phyloP scores from a whole-genome alignment of 2,329 filamentous ascomycete genomes.

The Calcarisporium arbuscula region DNA sequence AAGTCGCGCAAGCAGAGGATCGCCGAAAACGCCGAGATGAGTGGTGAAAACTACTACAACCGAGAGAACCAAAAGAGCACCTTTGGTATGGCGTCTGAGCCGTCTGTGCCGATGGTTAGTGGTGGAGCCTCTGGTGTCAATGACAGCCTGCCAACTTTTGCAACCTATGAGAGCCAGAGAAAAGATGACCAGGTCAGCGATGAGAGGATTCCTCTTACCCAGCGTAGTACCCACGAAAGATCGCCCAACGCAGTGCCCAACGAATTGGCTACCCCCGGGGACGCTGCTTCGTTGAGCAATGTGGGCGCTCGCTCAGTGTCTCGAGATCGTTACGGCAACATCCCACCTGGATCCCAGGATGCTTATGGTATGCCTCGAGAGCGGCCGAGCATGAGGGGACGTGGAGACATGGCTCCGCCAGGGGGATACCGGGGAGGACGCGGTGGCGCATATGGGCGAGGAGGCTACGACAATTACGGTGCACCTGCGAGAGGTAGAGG shows the following conservation, averaged over 20 bases:
- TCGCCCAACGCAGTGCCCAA: constrained; percentile 38
- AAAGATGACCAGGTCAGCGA: constrained; percentile 58
- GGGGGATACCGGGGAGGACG: constrained; percentile 39
- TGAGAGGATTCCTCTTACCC: constrained; percentile 65
- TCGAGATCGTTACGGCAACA: constrained; percentile 61
- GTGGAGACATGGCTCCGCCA: constrained; percentile 35
- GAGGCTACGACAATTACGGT: constrained; percentile 42
- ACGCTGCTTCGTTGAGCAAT: constrained; percentile 14
- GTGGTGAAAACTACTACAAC: constrained; percentile 84
- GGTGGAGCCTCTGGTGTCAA: constrained; percentile 43
- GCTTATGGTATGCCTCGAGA: constrained; percentile 41
- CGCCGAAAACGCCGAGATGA: constrained; percentile 94
- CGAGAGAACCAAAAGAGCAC: constrained; percentile 52
- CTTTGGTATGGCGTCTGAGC: constrained; percentile 39
- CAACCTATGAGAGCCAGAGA: constrained; percentile 62
- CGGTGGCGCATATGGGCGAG: constrained; percentile 44
- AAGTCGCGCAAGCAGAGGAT: constrained; percentile 92
- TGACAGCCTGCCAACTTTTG: constrained; percentile 48
- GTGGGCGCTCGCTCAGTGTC: constrained; percentile 31
- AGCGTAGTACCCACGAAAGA: constrained; percentile 53
- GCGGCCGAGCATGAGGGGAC: constrained; percentile 46
- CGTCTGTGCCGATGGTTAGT: constrained; percentile 52
- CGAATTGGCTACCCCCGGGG: constrained; percentile 30
- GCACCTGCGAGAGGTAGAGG: constrained; percentile 32
- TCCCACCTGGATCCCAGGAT: constrained; percentile 35